Conservation (phyloP, 805 yeast species). For the Suhomyces sp. region DNA sequence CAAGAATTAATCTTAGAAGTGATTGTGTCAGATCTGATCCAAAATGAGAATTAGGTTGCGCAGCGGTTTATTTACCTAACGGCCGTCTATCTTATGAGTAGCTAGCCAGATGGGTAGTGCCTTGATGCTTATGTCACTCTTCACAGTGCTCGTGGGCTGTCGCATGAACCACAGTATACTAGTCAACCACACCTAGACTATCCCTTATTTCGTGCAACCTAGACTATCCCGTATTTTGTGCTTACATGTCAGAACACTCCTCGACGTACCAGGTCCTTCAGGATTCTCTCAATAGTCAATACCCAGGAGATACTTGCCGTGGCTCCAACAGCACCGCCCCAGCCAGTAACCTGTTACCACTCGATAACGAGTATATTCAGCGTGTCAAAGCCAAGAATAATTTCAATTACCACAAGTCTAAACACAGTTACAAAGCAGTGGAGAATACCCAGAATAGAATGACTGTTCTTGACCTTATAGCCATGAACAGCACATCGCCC, state of each 20-base stretch:
- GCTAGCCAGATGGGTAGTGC: no score
- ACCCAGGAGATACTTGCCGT: conserved; percentile 13
- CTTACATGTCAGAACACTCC: conserved; percentile 13
- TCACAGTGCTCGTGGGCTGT: no score
- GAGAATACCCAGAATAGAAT: conserved; percentile 13
- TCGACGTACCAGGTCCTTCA: conserved; percentile 23
- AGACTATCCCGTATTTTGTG: no score
- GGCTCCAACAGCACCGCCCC: conserved; percentile 6
- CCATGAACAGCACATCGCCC: conserved; percentile 29
- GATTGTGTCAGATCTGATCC: no score
- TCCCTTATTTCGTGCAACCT: no score
- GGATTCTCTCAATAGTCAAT: conserved; percentile 19
- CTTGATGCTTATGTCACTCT: no score
- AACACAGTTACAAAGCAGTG: conserved; percentile 8
- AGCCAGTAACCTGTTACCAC: conserved; percentile 17
- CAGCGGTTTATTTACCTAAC: no score
- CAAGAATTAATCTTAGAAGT: no score
- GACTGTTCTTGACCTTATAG: conserved; percentile 38
- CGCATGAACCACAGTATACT: no score
- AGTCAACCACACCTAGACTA: no score
- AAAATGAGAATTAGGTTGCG: no score
- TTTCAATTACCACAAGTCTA: conserved; percentile 34
- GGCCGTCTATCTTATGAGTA: no score
- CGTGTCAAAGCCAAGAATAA: conserved; percentile 34
- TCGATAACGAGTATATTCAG: conserved; percentile 41